Percentiles rank a stretch among this genome's conserved stretches.
Conservation (phyloP, 1,284 basidiomycete genomes). For the Sutorius eximius region DNA sequence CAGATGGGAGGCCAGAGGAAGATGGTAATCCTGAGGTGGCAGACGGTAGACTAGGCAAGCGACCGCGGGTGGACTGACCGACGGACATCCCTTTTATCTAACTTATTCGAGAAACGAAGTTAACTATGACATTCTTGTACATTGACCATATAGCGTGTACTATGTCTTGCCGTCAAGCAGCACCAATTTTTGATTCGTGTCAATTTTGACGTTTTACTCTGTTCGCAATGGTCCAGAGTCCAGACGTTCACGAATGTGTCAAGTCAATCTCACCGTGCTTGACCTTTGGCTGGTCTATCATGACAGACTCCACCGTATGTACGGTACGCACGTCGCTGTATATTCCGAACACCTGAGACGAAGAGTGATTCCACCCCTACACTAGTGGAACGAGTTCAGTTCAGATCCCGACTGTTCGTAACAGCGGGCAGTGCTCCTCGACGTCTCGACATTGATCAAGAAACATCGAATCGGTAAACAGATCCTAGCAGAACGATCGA, state of each 20-base stretch:
- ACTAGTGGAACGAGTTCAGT: neutral
- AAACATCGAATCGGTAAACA: neutral
- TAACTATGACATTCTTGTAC: conserved; percentile 13
- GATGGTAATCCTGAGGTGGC: conserved; percentile 6
- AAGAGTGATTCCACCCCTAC: too few species aligned
- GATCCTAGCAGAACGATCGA: neutral
- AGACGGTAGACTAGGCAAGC: conserved; percentile 33
- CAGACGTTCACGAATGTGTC: too few species aligned
- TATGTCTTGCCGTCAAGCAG: conserved; percentile 1
- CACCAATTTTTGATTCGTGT: neutral
- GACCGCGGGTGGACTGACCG: conserved; percentile 27
- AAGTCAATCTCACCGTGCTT: too few species aligned
- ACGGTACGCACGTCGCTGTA: too few species aligned
- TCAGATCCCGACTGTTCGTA: neutral
- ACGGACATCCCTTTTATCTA: conserved; percentile 6
- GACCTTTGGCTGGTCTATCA: too few species aligned
- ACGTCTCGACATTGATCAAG: too few species aligned
- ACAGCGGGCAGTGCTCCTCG: too few species aligned
- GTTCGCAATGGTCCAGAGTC: too few species aligned
- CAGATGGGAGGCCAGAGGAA: conserved; percentile 20
- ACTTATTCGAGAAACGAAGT: conserved; percentile 19
- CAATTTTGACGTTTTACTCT: neutral
- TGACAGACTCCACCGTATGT: too few species aligned
- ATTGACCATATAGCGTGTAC: conserved; percentile 11
- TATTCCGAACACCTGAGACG: too few species aligned